Percentiles rank a stretch among this genome's conserved stretches.
phyloP scores from a whole-genome alignment of 208 protist genomes.

The Willaertia magna region DNA sequence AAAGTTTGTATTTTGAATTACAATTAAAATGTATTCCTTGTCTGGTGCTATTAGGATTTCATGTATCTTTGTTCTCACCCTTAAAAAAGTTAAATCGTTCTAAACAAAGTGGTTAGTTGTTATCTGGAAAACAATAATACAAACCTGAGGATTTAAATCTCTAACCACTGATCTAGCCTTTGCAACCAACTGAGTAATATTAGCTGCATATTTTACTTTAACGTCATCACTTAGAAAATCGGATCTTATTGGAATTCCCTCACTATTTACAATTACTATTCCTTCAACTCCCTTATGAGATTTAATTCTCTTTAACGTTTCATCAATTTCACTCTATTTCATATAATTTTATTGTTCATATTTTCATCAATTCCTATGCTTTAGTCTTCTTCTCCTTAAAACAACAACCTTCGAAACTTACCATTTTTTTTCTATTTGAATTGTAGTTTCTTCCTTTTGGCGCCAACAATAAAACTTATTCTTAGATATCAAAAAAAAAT shows the following conservation, averaged over 20 bases:
- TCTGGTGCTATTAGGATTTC: constrained; percentile 89
- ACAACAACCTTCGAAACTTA: too few species aligned
- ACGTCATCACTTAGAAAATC: constrained; percentile 67
- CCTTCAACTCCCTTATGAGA: constrained; percentile 77
- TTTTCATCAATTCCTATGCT: too few species aligned
- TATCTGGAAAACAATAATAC: too few species aligned
- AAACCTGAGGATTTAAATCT: constrained; percentile 72
- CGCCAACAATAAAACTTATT: too few species aligned
- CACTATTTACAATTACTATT: constrained; percentile 82
- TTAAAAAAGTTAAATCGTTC: constrained; percentile 84
- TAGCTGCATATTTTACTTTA: constrained; percentile 76
- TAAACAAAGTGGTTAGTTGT: too few species aligned
- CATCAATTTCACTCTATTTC: constrained; percentile 68
- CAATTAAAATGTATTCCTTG: not conserved
- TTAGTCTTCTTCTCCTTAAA: too few species aligned
- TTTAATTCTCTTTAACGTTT: constrained; percentile 85
- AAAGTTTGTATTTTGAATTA: not conserved
- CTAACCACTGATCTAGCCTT: constrained; percentile 71
- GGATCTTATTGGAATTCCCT: constrained; percentile 79
- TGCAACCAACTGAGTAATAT: constrained; percentile 75
- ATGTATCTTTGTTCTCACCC: constrained; percentile 79
- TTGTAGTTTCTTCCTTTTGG: too few species aligned
- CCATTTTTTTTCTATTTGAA: too few species aligned
- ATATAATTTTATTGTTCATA: too few species aligned
- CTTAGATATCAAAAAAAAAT: too few species aligned